These are phyloP conservation scores for Pseudogymnoascus sp. DNA, from an alignment of 2,329 filamentous ascomycete species.

Conservation along the genomic window DNA sequence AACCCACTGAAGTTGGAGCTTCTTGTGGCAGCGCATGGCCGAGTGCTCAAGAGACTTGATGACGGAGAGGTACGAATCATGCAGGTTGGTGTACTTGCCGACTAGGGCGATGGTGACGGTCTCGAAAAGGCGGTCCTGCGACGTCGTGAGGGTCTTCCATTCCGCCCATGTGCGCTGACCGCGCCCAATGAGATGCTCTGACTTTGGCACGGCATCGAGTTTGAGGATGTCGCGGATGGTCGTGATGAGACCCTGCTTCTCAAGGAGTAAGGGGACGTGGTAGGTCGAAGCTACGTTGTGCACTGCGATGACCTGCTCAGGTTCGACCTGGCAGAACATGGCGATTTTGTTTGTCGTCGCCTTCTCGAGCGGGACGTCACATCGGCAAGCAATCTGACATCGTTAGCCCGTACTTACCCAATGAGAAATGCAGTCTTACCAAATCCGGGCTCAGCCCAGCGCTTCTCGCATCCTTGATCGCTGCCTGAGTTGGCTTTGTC, in stretches of 20 bases:
- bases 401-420: constrained; percentile 12
- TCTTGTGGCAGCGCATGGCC: constrained; percentile 74
- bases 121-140: constrained; percentile 57
- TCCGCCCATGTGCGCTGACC: constrained; percentile 66
- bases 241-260: constrained; percentile 66
- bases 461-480: constrained; percentile 75
- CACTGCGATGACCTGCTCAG: constrained; percentile 80
- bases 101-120: constrained; percentile 76
- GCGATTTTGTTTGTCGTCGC: constrained; percentile 80
- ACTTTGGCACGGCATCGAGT: constrained; percentile 48
- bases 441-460: constrained; percentile 58
- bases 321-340: constrained; percentile 77
- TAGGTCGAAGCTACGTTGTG: constrained; percentile 86
- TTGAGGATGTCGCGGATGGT: constrained; percentile 58
- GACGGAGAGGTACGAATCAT: constrained; percentile 79
- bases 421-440: constrained; percentile 33
- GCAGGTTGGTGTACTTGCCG: constrained; percentile 80
- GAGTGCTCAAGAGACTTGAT: constrained; percentile 85
- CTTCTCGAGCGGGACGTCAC: constrained; percentile 65
- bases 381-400: constrained; percentile 78
- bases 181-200: constrained; percentile 46
- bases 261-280: constrained; percentile 86
- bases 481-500: constrained; percentile 93
- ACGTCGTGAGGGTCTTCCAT: constrained; percentile 65
- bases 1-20: constrained; percentile 74